Base-by-base conservation (phyloP, 768 basidiomycete genomes). In the Clitopilus passeckerianus region DNA sequence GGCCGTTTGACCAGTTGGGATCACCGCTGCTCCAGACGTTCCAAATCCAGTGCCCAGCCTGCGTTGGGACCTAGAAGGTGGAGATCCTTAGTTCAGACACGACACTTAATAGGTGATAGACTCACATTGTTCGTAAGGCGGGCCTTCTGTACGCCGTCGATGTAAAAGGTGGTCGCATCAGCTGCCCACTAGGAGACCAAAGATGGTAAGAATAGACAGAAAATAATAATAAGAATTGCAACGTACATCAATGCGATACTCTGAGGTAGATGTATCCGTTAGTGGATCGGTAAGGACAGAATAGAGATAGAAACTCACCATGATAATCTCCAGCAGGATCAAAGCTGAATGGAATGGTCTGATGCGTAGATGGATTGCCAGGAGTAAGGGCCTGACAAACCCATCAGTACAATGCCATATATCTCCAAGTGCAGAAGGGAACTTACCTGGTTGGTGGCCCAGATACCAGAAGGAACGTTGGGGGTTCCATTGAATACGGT, bases 21-120 rank as follows among this genome's bases (percentile, higher is more conserved):
- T 72, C 70, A 23, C 73, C 74, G 57, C 64, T 72, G 61, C 72
- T 74, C 73, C 74, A 73, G 16, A 63, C 63, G 59, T 75, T 75
- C 73, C 74, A 74, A 24, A 74, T 64, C 71, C 71, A 74, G 37
- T 58, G 65, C 3, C 68, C 72, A 22, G 68, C 64, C 33, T 63
- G 57, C 6, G 66, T 68, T 1, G 74, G 73, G 27, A 73, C 68
- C 73, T 75, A 53, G 27, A n/a, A n/a, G n/a, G n/a, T n/a, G n/a
- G n/a, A n/a, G n/a, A n/a, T n/a, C n/a, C n/a, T 53, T 23, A 16
- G 44, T 22, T 53, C 1, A 16, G 50, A 52, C 24, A 43, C 18
- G 27, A 50, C n/a, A n/a, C 18, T 56, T 3, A 8, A 23, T 55
- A 50, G 37, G 53, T 16, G 33, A 33, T 34, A 14, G 1, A 58